Base-by-base conservation (phyloP, 305 asterid species). In the Fraxinus greggii region DNA sequence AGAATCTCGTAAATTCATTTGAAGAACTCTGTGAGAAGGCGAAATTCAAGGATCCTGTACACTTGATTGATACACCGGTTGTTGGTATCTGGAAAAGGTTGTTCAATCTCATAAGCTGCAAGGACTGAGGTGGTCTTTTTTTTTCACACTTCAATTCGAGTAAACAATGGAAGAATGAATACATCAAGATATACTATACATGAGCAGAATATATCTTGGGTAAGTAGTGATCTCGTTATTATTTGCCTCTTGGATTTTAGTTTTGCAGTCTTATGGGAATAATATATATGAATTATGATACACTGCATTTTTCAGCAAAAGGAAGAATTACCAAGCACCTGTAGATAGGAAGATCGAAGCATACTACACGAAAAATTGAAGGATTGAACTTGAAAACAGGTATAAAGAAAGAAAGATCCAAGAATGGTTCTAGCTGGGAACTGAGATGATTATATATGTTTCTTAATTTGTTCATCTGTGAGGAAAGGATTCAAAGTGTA, bases 21-120 rank as follows among this genome's bases (percentile, higher is more conserved):
- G 90, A 90, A 85, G 93, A 89, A 59, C 92, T 96, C 54, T 86
- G 98, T 7, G 92, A 87, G 85, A 94, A 87, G 87, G 99, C 98
- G 28, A 87, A 80, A 78, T 96, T 94, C 82, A 84, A 75, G 82
- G 97, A 92, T 79, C 90, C 90, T 0, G 63, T 72, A 10, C 90
- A 78, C 19, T 72, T 74, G 1, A 61, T 59, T 63, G 88, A 83
- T 2, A 26, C 80, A 63, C 90, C 77, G 77, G 83, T 29, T 0
- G 70, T 38, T 35, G 80, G 93, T 56, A 84, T 88, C 28, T 91
- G 92, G 93, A 76, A 83, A 31, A 54, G 87, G 77, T 36, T 87
- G 72, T 72, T 79, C 24, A 86, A 76, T 72, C 78, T 85, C 75
- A 74, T 84, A 19, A 79, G 89, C 76, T 74, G 78, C 81, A 63